Percentiles rank a stretch among this genome's conserved stretches.
Evolutionary conservation across 169 alveolate species (phyloP).

Genomic region (Cryptosporidium baileyi): DNA sequence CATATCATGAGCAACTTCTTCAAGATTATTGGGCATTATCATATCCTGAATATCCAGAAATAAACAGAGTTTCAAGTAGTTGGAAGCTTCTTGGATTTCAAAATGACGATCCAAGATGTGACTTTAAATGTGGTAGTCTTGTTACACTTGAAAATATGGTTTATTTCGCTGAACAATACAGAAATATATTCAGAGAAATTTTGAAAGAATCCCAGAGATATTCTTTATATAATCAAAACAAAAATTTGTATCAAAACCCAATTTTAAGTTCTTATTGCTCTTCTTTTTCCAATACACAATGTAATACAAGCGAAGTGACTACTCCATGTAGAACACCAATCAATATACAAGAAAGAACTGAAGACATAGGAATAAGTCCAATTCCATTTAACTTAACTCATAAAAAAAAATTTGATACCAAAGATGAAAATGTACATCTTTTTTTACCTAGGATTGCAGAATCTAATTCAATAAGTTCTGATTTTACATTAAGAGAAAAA

Average conservation of each 20-base stretch:
- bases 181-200: slow-evolving; percentile 10
- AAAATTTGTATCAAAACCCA: neutral
- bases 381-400: slow-evolving; percentile 8
- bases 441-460: slow-evolving; percentile 33
- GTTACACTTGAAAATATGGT: slow-evolving; percentile 48
- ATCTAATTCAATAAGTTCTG: slow-evolving; percentile 4
- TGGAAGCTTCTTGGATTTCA: slow-evolving; percentile 61
- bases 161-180: slow-evolving; percentile 59
- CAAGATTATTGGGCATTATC: slow-evolving; percentile 65
- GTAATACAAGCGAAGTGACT: neutral
- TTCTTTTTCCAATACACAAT: neutral
- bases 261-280: neutral
- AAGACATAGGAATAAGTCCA: neutral
- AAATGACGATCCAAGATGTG: slow-evolving; percentile 36
- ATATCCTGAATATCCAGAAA: slow-evolving; percentile 55
- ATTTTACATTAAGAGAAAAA: neutral
- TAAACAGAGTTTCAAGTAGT: slow-evolving; percentile 27
- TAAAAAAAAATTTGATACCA: neutral
- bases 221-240: neutral
- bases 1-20: slow-evolving; percentile 46
- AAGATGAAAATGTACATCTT: neutral
- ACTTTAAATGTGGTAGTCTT: slow-evolving; percentile 38
- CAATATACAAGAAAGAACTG: neutral
- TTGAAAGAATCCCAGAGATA: slow-evolving; percentile 45
- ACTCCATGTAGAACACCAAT: slow-evolving; percentile 23